Percentiles rank a stretch among this genome's conserved stretches.
phyloP scores from a whole-genome alignment of 75 land plant genomes.

The Cryptomeria japonica region DNA sequence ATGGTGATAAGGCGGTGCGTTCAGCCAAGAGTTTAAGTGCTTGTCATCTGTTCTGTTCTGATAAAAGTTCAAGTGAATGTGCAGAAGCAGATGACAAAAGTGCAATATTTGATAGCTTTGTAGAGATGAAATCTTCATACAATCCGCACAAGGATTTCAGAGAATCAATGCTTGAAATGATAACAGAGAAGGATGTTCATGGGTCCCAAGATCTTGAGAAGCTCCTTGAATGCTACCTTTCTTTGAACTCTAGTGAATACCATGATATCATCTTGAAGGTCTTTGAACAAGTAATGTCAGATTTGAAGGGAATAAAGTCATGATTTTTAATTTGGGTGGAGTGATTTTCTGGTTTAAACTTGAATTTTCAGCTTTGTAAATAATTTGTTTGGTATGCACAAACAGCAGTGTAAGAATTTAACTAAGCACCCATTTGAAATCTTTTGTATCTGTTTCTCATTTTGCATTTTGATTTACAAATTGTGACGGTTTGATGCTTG shows the following conservation, averaged over 20 bases:
- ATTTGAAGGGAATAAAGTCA: not conserved
- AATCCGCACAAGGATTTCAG: slow-evolving; percentile 71
- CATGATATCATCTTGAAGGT: slow-evolving; percentile 69
- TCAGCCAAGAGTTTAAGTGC: too few species aligned
- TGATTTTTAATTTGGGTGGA: not conserved
- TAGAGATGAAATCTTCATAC: slow-evolving; percentile 63
- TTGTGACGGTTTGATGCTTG: not conserved
- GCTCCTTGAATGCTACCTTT: slow-evolving; percentile 74
- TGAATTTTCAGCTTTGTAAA: not conserved
- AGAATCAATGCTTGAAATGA: slow-evolving; percentile 91
- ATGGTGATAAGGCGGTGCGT: too few species aligned
- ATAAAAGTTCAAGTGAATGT: not conserved
- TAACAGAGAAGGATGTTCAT: slow-evolving; percentile 55
- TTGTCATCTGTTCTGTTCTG: not conserved
- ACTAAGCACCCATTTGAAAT: too few species aligned
- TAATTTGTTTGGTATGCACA: not conserved
- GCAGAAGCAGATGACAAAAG: not conserved
- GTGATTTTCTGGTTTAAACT: not conserved
- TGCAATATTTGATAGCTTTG: slow-evolving; percentile 54
- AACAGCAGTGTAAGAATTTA: not conserved
- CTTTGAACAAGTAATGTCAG: slow-evolving; percentile 67
- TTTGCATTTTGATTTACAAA: not conserved
- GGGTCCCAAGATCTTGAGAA: slow-evolving; percentile 58
- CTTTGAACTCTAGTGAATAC: slow-evolving; percentile 69
- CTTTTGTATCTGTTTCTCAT: not conserved